Percentiles rank a stretch among this genome's conserved stretches.
phyloP scores from a whole-genome alignment of 139 green algal genomes.

The Diplosphaera chodatii region DNA sequence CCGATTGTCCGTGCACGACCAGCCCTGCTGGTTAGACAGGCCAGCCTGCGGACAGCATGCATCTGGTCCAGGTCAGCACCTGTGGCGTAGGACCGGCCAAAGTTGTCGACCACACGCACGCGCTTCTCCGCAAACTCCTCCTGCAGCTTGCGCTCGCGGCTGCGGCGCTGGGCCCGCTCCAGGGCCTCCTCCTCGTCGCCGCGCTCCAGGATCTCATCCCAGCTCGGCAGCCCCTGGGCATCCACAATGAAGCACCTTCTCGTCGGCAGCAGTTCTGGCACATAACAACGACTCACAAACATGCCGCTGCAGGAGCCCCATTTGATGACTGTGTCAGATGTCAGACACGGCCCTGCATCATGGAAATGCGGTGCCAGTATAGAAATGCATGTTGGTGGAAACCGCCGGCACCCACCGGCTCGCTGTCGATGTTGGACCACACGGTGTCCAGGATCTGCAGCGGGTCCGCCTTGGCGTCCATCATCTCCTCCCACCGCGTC shows the following conservation, averaged over 20 bases:
- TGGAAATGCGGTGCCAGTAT: not conserved
- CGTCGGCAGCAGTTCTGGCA: not conserved
- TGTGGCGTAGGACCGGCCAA: constrained; percentile 43
- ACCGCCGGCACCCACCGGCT: not conserved
- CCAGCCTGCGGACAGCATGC: no score
- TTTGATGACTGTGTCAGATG: not conserved
- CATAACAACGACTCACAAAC: not conserved
- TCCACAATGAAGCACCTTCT: not conserved
- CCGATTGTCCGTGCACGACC: no score
- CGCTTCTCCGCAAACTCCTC: constrained; percentile 16
- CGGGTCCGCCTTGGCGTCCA: not conserved
- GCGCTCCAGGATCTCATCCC: not conserved
- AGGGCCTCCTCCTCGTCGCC: constrained; percentile 14
- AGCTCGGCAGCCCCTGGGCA: not conserved
- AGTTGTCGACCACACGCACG: constrained; percentile 46
- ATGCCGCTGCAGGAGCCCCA: not conserved
- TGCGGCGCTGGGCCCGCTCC: constrained; percentile 9
- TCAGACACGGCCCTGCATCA: not conserved
- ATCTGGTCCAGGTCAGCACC: not conserved
- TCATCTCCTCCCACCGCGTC: not conserved
- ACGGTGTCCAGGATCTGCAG: not conserved
- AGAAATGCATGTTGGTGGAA: not conserved
- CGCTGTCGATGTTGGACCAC: not conserved
- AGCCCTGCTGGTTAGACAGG: no score
- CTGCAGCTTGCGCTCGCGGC: constrained; percentile 25